Percentiles rank a stretch among this genome's conserved stretches.
These are phyloP conservation scores for Euphorbia pulcherrima DNA, from an alignment of 345 rosid species.

Conservation along the genomic window DNA sequence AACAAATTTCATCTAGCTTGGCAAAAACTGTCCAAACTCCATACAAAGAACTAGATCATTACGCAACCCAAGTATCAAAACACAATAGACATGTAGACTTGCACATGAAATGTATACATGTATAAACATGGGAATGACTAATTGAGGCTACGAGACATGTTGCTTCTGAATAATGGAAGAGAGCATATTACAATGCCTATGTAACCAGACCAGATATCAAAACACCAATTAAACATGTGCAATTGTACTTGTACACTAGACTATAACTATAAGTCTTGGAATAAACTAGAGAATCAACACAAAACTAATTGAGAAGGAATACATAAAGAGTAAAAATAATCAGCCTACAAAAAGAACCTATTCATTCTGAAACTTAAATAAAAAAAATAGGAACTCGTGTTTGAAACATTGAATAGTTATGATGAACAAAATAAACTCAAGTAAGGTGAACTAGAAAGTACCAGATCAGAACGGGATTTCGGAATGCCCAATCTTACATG, in stretches of 20 bases:
- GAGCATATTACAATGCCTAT: neutral
- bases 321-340: neutral
- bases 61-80: neutral
- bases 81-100: neutral
- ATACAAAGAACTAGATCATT: neutral
- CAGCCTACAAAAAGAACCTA: neutral
- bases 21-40: neutral
- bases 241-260: neutral
- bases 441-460: constrained; percentile 20
- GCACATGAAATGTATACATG: neutral
- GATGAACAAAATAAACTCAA: neutral
- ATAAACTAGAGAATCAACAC: neutral
- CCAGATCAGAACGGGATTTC: constrained; percentile 77
- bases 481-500: constrained; percentile 78
- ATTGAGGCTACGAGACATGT: neutral
- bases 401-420: neutral
- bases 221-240: neutral
- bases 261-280: neutral
- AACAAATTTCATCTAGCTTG: neutral
- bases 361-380: neutral
- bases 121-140: neutral
- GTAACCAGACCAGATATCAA: neutral
- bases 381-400: neutral
- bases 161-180: neutral
- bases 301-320: neutral